These are phyloP conservation scores for Candida tropicalis DNA, from an alignment of 1,139 yeast species.

Conservation along the genomic window DNA sequence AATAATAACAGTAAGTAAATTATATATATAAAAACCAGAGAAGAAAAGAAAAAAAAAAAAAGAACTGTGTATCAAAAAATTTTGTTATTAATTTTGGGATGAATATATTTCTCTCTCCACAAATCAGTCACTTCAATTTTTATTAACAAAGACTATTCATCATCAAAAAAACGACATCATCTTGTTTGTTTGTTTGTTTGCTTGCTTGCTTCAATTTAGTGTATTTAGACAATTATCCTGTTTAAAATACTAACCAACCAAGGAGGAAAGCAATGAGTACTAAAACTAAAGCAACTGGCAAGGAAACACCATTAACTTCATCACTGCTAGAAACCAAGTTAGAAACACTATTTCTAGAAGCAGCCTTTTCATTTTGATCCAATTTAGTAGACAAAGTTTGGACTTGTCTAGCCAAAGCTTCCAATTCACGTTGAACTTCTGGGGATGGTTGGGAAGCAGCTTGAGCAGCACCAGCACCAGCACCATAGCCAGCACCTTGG, in stretches of 20 bases:
- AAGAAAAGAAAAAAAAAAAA: neutral
- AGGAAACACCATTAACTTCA: constrained; percentile 52
- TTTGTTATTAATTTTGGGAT: constrained; percentile 3
- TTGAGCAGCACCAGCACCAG: constrained; percentile 3
- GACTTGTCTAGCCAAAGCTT: constrained; percentile 44
- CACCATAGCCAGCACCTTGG: constrained; percentile 6
- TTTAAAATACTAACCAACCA: constrained; percentile 61
- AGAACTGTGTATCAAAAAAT: neutral
- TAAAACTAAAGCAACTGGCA: constrained; percentile 53
- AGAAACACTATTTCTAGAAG: constrained; percentile 9
- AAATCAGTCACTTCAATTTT: neutral
- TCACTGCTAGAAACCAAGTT: constrained; percentile 21
- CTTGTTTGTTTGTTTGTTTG: no score
- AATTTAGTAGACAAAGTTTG: constrained; percentile 46
- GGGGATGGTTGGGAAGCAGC: constrained; percentile 13
- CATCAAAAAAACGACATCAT: no score
- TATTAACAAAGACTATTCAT: neutral
- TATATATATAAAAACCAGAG: neutral
- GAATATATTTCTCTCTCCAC: constrained; percentile 1
- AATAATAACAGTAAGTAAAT: neutral
- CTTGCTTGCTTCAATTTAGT: no score
- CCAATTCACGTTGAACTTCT: constrained; percentile 30
- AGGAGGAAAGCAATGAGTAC: constrained; percentile 58
- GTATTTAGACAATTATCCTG: neutral
- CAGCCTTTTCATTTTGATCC: constrained; percentile 25